Evolutionary conservation across 2,329 filamentous ascomycete genomes (phyloP), one percentile per base, ranked within the genome.

Genomic region (Alternaria angustiovoidea): DNA sequence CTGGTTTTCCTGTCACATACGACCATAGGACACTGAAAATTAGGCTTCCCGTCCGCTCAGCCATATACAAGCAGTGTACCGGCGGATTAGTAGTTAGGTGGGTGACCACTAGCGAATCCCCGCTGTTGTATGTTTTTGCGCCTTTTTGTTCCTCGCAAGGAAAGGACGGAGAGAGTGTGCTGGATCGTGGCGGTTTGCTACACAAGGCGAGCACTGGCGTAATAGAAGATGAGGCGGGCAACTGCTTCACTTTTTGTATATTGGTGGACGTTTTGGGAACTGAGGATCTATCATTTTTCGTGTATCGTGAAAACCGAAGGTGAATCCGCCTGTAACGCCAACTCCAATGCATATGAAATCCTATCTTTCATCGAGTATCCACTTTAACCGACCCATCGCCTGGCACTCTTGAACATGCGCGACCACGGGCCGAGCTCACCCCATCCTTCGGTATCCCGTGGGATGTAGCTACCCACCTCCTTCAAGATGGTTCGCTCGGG

Each of bases 401-500:
- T 89, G 6, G 92, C 93, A 75, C 91, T 96, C 82, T 88, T 89
- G 82, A 97, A 97, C 81, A 97, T 85, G 73, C 92, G 86, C 64
- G 90, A 84, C 93, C 93, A 97, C 20, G 94, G 93, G 1, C 92
- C 91, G 75, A 90, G 90, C 67, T 93, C 90, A 28, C 91, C 92
- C 91, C 91, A 94, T 63, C 89, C 83, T 67, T 86, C 85, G 34
- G 74, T 78, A 71, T 81, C 86, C 60, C 87, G 83, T 7, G 92
- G 91, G 63, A 90, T 81, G 78, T 89, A 97, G 77, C 91, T 94
- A 48, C 85, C 88, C 62, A 93, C 89, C 59, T 92, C 91, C 58
- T 88, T 88, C 82, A 96, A 82, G 59, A 96, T 88, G 16, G 92
- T 96, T n/a, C 93, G 87, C 82, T 97, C 93, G 1, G 93, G 93